These are phyloP conservation scores for Arctium lappa DNA, from an alignment of 129 eudicot species.

Conservation along the genomic window DNA sequence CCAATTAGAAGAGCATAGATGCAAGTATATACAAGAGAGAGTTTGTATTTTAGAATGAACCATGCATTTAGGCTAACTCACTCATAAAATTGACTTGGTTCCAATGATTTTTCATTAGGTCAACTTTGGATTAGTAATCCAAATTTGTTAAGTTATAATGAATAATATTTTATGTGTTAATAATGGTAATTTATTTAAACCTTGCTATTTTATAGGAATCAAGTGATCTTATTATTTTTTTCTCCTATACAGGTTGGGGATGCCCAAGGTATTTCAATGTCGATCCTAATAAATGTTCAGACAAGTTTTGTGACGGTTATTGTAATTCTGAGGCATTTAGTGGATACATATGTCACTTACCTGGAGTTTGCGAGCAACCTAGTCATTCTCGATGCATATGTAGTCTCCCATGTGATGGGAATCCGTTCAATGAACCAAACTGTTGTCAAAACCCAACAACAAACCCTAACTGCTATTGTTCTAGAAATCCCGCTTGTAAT, in stretches of 20 bases:
- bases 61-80: background rate
- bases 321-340: slow-evolving; percentile 11
- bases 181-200: background rate
- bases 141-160: background rate
- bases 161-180: background rate
- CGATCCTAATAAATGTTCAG: slow-evolving; percentile 1
- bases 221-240: background rate
- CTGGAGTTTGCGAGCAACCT: background rate
- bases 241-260: background rate
- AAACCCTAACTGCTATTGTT: slow-evolving; percentile 7
- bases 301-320: background rate
- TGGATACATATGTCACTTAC: slow-evolving; percentile 4
- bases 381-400: slow-evolving; percentile 4
- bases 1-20: background rate
- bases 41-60: background rate
- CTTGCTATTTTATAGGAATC: background rate
- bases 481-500: slow-evolving; percentile 1
- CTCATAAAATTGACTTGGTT: too few species aligned
- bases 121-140: background rate
- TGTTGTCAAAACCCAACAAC: background rate
- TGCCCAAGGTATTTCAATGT: slow-evolving; percentile 12
- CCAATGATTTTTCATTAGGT: background rate
- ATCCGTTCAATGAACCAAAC: slow-evolving; percentile 4
- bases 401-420: slow-evolving; percentile 13
- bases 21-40: too few species aligned